Percentiles rank a stretch among this genome's conserved stretches.
Evolutionary conservation across 2,329 filamentous ascomycete genomes (phyloP).

Genomic region (Thermoascus crustaceus): DNA sequence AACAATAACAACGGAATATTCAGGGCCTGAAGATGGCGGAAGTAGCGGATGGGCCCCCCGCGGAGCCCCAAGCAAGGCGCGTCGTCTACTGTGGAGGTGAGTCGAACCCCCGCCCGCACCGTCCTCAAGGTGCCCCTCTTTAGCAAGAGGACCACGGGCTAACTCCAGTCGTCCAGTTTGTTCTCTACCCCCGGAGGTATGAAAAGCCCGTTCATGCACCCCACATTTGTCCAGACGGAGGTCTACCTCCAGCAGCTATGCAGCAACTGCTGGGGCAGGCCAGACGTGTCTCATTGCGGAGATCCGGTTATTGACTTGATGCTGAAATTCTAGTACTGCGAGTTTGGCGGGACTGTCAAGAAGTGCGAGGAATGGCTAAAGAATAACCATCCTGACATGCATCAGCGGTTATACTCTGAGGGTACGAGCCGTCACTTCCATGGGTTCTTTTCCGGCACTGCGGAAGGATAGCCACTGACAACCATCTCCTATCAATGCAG

Average conservation of each 20-base stretch:
- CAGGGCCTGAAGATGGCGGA: conserved; percentile 22
- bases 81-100: conserved; percentile 56
- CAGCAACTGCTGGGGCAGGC: background rate
- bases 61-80: conserved; percentile 44
- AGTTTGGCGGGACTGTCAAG: conserved; percentile 91
- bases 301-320: background rate
- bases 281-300: background rate
- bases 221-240: conserved; percentile 6
- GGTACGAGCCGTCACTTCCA: conserved; percentile 45
- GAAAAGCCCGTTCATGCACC: conserved; percentile 21
- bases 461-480: conserved; percentile 3
- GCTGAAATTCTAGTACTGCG: conserved; percentile 68
- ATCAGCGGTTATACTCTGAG: conserved; percentile 74
- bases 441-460: background rate
- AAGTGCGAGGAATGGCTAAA: conserved; percentile 97
- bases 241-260: background rate
- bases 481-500: conserved; percentile 35
- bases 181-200: conserved; percentile 59
- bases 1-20: background rate
- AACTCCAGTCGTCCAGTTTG: conserved; percentile 42
- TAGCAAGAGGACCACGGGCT: conserved; percentile 2
- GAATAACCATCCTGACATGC: conserved; percentile 63
- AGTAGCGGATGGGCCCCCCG: conserved; percentile 23
- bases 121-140: too few relatives aligned
- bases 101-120: conserved; percentile 12